Evolutionary conservation across 495 filamentous ascomycete genomes (phyloP), one percentile per base, ranked within the genome.

Genomic region (Usnea hakonensis): DNA sequence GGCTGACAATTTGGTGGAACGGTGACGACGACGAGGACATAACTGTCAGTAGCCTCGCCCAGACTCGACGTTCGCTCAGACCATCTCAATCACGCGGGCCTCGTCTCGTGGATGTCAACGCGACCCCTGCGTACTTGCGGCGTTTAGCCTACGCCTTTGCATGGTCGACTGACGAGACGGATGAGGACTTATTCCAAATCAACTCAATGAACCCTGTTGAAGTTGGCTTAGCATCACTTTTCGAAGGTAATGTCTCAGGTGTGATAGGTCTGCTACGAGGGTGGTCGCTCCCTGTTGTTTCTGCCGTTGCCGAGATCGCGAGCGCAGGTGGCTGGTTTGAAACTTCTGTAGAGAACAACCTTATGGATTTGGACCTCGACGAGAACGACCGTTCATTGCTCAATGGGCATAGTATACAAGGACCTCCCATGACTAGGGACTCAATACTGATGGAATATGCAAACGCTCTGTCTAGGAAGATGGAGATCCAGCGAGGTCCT

Each of bases 1-100:
- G 84, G 5, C 73, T 95, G 52, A 87, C 90, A 13, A 85, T 86
- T 1, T 96, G 91, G 91, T 95, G 91, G 90, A 85, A 91, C 71
- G 89, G 91, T 40, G 82, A 88, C 19, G 85, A 86, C 57, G 79
- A 86, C 21, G 76, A 79, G 26, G 71, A 69, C 14, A 70, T 66
- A 19, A 60, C 71, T 0, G 64, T 74, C 23, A 66, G 64, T 37
- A 74, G 67, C 54, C 64, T 76, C 14, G 64, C 68, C 26, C 62
- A 60, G 16, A 74, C 71, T 55, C 68, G 72, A 46, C 70, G 67
- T 19, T 75, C 74, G 14, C 52, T 74, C 28, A 57, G 60, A 40
- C 58, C 67, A 14, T 70, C 62, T n/a, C 57, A 62, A 67, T 53
- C 71, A 63, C 30, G 65, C 52, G 41, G 56, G 63, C 21, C 44